These are phyloP conservation scores for Eucalyptus coolabah DNA, from an alignment of 345 rosid genomes.

Conservation along the genomic window DNA sequence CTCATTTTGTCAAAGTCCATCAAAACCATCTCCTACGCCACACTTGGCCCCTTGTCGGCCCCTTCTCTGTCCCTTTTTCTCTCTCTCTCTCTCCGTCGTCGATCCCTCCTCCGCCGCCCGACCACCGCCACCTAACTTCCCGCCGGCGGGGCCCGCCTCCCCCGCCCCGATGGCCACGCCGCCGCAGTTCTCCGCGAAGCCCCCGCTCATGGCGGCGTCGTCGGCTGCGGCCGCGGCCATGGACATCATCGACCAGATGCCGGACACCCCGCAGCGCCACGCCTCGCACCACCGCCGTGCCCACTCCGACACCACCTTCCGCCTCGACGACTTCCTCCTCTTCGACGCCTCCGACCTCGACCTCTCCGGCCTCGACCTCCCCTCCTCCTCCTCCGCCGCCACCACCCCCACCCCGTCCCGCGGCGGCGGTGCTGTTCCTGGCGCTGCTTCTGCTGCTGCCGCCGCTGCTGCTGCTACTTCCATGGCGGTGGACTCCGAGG, in stretches of 20 bases:
- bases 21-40: background rate
- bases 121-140: background rate
- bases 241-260: constrained; percentile 46
- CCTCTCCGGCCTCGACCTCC: constrained; percentile 67
- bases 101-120: background rate
- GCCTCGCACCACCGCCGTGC: constrained; percentile 78
- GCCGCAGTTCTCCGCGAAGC: background rate
- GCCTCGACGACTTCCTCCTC: constrained; percentile 78
- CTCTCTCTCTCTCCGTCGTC: background rate
- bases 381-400: constrained; percentile 17
- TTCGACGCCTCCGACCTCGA: constrained; percentile 82
- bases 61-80: no score
- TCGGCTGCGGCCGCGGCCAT: background rate
- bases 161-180: background rate
- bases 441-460: background rate
- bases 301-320: constrained; percentile 82
- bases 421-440: background rate
- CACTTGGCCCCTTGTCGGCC: background rate
- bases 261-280: constrained; percentile 48
- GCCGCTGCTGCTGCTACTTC: background rate
- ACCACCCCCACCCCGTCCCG: constrained; percentile 10
- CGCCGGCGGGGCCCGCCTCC: background rate
- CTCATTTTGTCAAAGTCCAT: background rate
- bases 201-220: background rate
- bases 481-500: constrained; percentile 54